Base-by-base conservation (phyloP, 1,284 basidiomycete genomes). In the Irpex lacteus region DNA sequence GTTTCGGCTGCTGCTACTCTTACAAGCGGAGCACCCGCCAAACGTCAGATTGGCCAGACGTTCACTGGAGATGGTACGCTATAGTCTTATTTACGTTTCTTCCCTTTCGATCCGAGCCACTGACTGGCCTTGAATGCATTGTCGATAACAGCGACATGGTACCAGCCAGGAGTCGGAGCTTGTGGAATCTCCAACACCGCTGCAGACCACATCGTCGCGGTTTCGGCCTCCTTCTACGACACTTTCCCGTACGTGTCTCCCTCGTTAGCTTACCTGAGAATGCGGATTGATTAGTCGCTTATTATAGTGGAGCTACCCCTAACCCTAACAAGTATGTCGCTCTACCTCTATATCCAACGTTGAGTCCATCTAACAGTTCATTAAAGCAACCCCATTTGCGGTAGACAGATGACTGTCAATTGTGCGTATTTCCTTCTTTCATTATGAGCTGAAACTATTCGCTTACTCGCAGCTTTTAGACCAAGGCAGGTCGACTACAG, bases 311-410 rank as follows among this genome's bases (percentile, higher is more conserved):
- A 60, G 59, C 61, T 47, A 65, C 63, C 11, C 66, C 60, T 5
- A 72, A 74, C 68, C 75, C 75, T 19, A 76, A 77, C 66, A 61
- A 59, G 40, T 44, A 44, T 15, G 40, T 44, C 40, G 8, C 15
- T 15, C 40, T 44, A 44, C 15, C 8, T 44, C 26, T 26, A 26
- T 26, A 26, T 26, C 26, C 26, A 26, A 26, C 26, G 26, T 26
- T 26, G 26, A 26, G 26, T 44, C 8, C 40, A 11, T 44, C 40
- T 9, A 9, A 44, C 40, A 11, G 40, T 44, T 44, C 40, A 11
- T 44, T 44, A 44, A 2, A 26, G 40, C 55, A 77, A 78, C 70
- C 74, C 76, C 4, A 68, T 78, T 63, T 78, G 77, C 66, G 68
- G 69, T 38, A 69, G 67, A 61, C 65, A 70, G 58, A 68, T 76